Conservation (phyloP, 139 green algal species). For the Axilococcus clingmanii region DNA sequence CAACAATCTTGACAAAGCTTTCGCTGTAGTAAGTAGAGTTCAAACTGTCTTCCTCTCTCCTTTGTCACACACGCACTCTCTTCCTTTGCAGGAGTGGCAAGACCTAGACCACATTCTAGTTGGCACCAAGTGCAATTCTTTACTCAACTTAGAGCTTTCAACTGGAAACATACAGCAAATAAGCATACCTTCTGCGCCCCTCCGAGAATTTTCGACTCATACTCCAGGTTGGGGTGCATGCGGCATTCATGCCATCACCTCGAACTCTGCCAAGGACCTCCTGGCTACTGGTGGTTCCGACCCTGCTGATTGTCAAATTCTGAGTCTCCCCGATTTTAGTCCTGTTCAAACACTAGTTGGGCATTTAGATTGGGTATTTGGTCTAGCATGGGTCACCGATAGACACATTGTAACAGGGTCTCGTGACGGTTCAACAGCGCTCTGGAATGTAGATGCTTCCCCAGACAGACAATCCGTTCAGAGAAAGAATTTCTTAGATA, state of each 20-base stretch:
- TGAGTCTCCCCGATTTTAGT: background rate
- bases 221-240: constrained; percentile 9
- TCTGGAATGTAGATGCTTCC: constrained; percentile 15
- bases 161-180: constrained; percentile 1
- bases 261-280: constrained; percentile 26
- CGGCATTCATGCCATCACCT: constrained; percentile 43
- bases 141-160: constrained; percentile 23
- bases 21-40: too few relatives aligned
- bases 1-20: too few relatives aligned
- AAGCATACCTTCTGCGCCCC: constrained; percentile 6
- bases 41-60: too few relatives aligned
- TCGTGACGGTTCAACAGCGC: constrained; percentile 14
- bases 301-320: constrained; percentile 26
- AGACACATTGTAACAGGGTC: constrained; percentile 41
- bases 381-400: constrained; percentile 46
- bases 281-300: constrained; percentile 40
- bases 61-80: too few relatives aligned
- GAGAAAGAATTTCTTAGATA: background rate
- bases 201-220: background rate
- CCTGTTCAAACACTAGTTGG: constrained; percentile 20
- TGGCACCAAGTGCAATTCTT: constrained; percentile 58
- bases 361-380: constrained; percentile 70
- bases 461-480: background rate
- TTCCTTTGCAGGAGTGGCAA: constrained; percentile 37
- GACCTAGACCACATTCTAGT: constrained; percentile 33